Evolutionary conservation across 495 filamentous ascomycete species (phyloP).

Genomic region (Penicillium chermesinum): DNA sequence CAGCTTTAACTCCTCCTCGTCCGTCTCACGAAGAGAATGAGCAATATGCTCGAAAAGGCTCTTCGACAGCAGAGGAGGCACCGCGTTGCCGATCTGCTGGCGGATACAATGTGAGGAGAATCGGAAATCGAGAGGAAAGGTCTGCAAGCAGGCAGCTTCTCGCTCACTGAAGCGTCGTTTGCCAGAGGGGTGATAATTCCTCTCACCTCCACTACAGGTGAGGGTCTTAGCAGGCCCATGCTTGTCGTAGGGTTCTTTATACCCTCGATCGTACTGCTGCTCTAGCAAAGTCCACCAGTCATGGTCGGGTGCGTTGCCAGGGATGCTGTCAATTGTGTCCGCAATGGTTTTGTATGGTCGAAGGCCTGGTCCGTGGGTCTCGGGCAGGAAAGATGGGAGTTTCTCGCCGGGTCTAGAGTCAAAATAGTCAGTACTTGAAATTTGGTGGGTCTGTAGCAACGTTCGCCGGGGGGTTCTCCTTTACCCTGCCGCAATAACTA

Average conservation of each 20-base stretch:
- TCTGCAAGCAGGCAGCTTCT: slow-evolving; percentile 72
- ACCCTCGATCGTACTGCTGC: slow-evolving; percentile 9
- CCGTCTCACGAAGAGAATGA: slow-evolving; percentile 51
- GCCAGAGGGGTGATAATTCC: slow-evolving; percentile 66
- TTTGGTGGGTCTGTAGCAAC: too few relatives aligned
- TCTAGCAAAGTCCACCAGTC: slow-evolving; percentile 29
- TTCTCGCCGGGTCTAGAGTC: slow-evolving; percentile 61
- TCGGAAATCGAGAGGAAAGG: slow-evolving; percentile 61
- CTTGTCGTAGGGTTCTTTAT: slow-evolving; percentile 35
- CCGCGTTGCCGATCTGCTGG: slow-evolving; percentile 84
- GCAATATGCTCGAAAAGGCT: slow-evolving; percentile 55
- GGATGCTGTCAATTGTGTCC: slow-evolving; percentile 43
- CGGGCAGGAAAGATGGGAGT: slow-evolving; percentile 62
- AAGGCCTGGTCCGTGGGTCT: slow-evolving; percentile 52
- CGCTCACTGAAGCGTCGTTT: slow-evolving; percentile 60
- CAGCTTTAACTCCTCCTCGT: slow-evolving; percentile 33
- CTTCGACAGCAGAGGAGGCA: slow-evolving; percentile 61
- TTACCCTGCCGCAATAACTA: slow-evolving; percentile 77
- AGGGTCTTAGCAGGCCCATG: slow-evolving; percentile 54
- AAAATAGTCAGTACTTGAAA: too few relatives aligned
- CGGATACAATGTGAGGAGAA: slow-evolving; percentile 49
- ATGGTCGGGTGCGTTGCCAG: slow-evolving; percentile 37
- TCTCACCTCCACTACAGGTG: slow-evolving; percentile 62
- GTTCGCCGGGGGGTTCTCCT: slow-evolving; percentile 5
- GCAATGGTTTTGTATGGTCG: slow-evolving; percentile 41